Evolutionary conservation across 2,329 filamentous ascomycete species (phyloP), one percentile per base, ranked within the genome.

Genomic region (Verticillium tricorpus): DNA sequence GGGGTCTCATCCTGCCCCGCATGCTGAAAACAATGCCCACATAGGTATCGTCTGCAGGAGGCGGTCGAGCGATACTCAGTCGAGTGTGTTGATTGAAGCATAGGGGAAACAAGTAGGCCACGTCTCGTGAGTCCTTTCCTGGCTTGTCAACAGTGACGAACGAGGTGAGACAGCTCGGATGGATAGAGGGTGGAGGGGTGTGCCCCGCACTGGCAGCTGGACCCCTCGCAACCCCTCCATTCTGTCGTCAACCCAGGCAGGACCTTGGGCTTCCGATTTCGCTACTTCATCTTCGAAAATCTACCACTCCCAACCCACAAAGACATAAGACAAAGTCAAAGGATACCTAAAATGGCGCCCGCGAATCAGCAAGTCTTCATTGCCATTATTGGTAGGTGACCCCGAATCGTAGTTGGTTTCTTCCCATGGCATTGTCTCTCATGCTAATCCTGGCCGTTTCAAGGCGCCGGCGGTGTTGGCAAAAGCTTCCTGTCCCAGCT

Each of bases 391-490:
- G 80, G 80, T 82, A 76, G 56, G 67, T 60, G 61, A 58, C 45
- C 37, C 39, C 6, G 28, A 34, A 35, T 35, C 9, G 6, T 35
- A 14, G 9, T 35, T 14, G 14, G 14, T 11, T 14, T 14, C 3
- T 11, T 35, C 34, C 11, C 9, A 35, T 35, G 14, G 34, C 9
- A 52, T 15, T 35, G 34, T 35, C 9, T 9, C 34, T 11, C 34
- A 45, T 28, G 9, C 50, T 17, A 25, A 8, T 17, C 22, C 14
- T 31, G 25, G 14, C 25, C 22, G 19, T 61, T 15, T 68, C 66
- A 71, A 96, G 93, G 95, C 72, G 91, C 90, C 69, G 95, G 95
- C 69, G 94, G 94, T 67, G 95, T 98, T 65, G 95, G 95, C 71
- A 93, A 93, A 77, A 87, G 87, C 78, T 97, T 98, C 82, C 86